A percentile compares a stretch with the other conserved stretches of the same genome.
Conservation (phyloP, 2,329 filamentous ascomycete species). For the Didymosphaeria variabile region DNA sequence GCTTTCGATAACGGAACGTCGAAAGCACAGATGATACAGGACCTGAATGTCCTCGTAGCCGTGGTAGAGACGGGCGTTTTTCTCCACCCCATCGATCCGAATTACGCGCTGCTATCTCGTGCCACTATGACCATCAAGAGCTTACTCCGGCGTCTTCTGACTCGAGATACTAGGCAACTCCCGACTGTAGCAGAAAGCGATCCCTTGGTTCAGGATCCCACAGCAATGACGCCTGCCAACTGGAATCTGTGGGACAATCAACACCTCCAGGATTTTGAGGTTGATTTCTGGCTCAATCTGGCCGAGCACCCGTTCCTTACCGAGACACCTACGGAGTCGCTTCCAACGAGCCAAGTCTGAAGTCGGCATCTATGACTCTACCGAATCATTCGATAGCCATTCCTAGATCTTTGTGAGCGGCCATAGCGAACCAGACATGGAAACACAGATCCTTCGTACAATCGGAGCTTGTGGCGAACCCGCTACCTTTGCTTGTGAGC, state of each 20-base stretch:
- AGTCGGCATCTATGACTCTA: not conserved
- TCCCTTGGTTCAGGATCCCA: not conserved
- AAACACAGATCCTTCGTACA: not conserved
- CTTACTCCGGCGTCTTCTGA: conserved; percentile 5
- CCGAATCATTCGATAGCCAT: not conserved
- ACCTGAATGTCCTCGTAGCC: conserved; percentile 9
- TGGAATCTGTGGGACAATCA: conserved; percentile 14
- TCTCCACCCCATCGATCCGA: conserved; percentile 5
- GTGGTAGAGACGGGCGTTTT: conserved; percentile 3
- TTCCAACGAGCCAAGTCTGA: conserved; percentile 3
- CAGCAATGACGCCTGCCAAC: not conserved
- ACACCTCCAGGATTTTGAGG: conserved; percentile 10
- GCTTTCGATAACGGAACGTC: not conserved
- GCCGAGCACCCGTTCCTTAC: conserved; percentile 10
- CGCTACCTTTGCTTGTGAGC: not conserved
- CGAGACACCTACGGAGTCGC: conserved; percentile 2
- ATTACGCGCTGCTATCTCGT: conserved; percentile 9
- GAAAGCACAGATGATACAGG: conserved; percentile 12
- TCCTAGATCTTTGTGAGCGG: not conserved
- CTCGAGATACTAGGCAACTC: not conserved
- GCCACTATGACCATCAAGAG: conserved; percentile 12
- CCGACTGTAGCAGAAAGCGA: not conserved
- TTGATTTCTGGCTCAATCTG: conserved; percentile 13
- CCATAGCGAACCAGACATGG: not conserved
- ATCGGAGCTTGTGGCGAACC: not conserved